phyloP scores from a whole-genome alignment of 331 rosid genomes.

The Acacia concinna region DNA sequence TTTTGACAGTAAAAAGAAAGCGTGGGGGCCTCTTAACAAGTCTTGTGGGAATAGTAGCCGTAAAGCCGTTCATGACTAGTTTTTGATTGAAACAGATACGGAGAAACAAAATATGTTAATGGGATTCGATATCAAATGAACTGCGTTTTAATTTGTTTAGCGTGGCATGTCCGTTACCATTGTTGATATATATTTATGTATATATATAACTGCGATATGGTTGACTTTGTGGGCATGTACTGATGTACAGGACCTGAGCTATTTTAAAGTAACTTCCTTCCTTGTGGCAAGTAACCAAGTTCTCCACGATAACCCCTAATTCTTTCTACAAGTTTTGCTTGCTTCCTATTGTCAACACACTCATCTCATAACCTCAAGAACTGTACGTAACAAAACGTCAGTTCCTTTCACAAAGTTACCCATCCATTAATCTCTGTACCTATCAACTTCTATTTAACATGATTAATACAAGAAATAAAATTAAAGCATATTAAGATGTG shows the following conservation, averaged over 20 bases:
- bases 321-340: constrained; percentile 14
- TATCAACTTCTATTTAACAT: neutral
- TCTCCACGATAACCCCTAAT: neutral
- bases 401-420: neutral
- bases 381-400: neutral
- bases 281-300: neutral
- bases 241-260: neutral
- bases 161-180: neutral
- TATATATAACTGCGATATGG: neutral
- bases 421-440: neutral
- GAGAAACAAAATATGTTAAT: neutral
- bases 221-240: neutral
- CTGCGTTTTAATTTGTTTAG: neutral
- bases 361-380: constrained; percentile 17
- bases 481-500: neutral
- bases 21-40: no score
- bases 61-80: neutral
- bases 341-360: neutral
- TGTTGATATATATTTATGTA: no score
- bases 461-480: neutral
- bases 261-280: neutral
- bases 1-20: no score
- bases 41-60: no score
- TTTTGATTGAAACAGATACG: no score
- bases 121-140: neutral